Conservation (phyloP, 495 filamentous ascomycete genomes). For the Aspergillus bertholletiae region DNA sequence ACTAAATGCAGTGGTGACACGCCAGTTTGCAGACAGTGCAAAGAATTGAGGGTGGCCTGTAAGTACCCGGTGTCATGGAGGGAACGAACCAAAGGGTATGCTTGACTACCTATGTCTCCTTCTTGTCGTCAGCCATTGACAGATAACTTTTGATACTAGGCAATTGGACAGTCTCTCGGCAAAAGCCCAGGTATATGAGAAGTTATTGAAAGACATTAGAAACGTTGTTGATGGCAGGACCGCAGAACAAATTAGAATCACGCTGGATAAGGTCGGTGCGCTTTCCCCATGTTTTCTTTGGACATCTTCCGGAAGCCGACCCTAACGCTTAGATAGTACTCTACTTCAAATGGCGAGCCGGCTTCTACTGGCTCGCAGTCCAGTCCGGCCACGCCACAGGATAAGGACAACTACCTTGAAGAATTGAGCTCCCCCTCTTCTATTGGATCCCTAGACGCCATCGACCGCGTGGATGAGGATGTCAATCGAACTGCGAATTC, state of each 20-base stretch:
- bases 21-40: slow-evolving; percentile 56
- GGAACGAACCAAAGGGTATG: slow-evolving; percentile 53
- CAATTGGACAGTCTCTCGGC: slow-evolving; percentile 41
- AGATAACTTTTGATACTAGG: slow-evolving; percentile 19
- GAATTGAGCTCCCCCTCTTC: slow-evolving; percentile 43
- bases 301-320: background rate
- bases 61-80: slow-evolving; percentile 55
- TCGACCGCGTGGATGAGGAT: slow-evolving; percentile 61
- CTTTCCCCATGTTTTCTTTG: background rate
- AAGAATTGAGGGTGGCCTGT: slow-evolving; percentile 47
- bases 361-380: slow-evolving; percentile 29
- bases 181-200: slow-evolving; percentile 49
- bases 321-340: slow-evolving; percentile 11
- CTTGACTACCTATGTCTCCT: background rate
- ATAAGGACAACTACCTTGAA: slow-evolving; percentile 28
- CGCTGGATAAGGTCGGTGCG: slow-evolving; percentile 39
- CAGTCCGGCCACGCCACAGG: slow-evolving; percentile 27
- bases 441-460: slow-evolving; percentile 57
- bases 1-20: slow-evolving; percentile 49
- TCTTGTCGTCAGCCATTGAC: slow-evolving; percentile 12
- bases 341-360: slow-evolving; percentile 17
- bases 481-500: slow-evolving; percentile 47
- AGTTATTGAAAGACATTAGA: slow-evolving; percentile 39
- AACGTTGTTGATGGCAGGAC: slow-evolving; percentile 28
- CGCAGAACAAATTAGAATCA: slow-evolving; percentile 32